Conservation (phyloP, 2,329 filamentous ascomycete species). For the Alternaria sp. region DNA sequence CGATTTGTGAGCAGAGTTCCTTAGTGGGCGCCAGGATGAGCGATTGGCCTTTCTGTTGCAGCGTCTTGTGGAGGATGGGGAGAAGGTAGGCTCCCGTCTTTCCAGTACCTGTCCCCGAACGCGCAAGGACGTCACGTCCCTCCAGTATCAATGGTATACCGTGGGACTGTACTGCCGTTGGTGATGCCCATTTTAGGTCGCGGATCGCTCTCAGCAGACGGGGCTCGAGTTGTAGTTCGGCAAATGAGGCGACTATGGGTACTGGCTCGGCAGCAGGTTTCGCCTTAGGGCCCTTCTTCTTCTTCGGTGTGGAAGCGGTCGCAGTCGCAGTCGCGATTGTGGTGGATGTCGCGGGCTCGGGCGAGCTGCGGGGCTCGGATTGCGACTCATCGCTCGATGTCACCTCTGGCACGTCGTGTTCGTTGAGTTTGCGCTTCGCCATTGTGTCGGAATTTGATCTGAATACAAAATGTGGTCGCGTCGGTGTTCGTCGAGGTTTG, state of each 20-base stretch:
- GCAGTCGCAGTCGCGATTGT: not conserved
- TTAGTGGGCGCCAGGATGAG: slow-evolving; percentile 92
- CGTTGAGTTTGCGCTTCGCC: slow-evolving; percentile 58
- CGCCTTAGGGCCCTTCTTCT: slow-evolving; percentile 8
- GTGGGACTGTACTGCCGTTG: slow-evolving; percentile 86
- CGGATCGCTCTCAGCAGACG: slow-evolving; percentile 85
- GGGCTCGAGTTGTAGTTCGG: slow-evolving; percentile 79
- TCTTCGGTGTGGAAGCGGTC: not conserved
- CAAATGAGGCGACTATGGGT: slow-evolving; percentile 62
- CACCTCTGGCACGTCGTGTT: slow-evolving; percentile 53
- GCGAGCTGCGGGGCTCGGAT: slow-evolving; percentile 16
- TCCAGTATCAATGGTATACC: slow-evolving; percentile 87
- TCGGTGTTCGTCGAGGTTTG: slow-evolving; percentile 5
- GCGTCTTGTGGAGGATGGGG: slow-evolving; percentile 82
- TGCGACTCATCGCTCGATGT: slow-evolving; percentile 30
- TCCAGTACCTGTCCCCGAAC: slow-evolving; percentile 92
- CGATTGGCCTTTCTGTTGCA: slow-evolving; percentile 79
- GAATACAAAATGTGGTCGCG: not conserved
- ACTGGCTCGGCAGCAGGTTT: not conserved
- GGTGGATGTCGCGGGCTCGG: not conserved
- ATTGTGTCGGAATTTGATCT: not conserved
- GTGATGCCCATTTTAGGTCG: slow-evolving; percentile 81
- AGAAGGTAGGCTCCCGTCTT: slow-evolving; percentile 97
- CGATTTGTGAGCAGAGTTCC: slow-evolving; percentile 91
- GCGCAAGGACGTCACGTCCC: slow-evolving; percentile 87